These are phyloP conservation scores for Conidiobolus coronatus DNA, from an alignment of 371 early-diverging fungal species.

Conservation along the genomic window DNA sequence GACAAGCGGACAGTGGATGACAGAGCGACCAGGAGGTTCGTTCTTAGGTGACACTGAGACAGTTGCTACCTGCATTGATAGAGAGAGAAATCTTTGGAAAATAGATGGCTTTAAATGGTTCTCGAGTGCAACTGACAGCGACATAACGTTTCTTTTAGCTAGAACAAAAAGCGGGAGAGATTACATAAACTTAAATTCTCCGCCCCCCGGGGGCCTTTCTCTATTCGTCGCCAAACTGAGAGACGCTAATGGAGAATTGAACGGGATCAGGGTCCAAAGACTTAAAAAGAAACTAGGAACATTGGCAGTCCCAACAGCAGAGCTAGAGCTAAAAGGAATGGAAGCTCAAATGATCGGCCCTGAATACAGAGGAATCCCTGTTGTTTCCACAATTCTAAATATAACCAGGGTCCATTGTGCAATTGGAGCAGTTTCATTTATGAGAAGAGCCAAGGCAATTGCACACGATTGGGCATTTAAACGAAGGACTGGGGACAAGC, in stretches of 20 bases:
- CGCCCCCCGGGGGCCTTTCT: conserved; percentile 28
- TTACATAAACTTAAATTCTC: too few relatives aligned
- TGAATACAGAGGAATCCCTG: conserved; percentile 26
- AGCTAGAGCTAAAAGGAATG: conserved; percentile 28
- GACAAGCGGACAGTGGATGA: conserved; percentile 58
- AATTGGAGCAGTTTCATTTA: conserved; percentile 17
- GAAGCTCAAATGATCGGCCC: conserved; percentile 28
- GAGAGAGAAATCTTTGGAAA: conserved; percentile 16
- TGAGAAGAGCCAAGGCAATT: conserved; percentile 21
- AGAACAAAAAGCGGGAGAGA: conserved; percentile 21
- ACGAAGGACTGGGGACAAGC: conserved; percentile 18
- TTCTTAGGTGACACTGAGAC: conserved; percentile 32
- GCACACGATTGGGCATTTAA: conserved; percentile 33
- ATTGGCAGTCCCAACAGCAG: conserved; percentile 45
- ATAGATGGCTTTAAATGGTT: conserved; percentile 54
- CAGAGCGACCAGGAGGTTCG: conserved; percentile 41
- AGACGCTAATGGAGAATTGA: conserved; percentile 21
- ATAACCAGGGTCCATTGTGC: conserved; percentile 37
- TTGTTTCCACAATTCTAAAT: conserved; percentile 32
- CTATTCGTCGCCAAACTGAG: conserved; percentile 31
- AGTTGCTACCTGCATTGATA: conserved; percentile 15
- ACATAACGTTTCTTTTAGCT: conserved; percentile 37
- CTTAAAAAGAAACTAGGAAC: conserved; percentile 43
- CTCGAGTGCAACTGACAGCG: conserved; percentile 39
- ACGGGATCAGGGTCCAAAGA: conserved; percentile 27